A percentile compares a stretch with the other conserved stretches of the same genome.
Evolutionary conservation across 176 grass and related monocot species (phyloP).

Genomic region (Oryza rufipogon): DNA sequence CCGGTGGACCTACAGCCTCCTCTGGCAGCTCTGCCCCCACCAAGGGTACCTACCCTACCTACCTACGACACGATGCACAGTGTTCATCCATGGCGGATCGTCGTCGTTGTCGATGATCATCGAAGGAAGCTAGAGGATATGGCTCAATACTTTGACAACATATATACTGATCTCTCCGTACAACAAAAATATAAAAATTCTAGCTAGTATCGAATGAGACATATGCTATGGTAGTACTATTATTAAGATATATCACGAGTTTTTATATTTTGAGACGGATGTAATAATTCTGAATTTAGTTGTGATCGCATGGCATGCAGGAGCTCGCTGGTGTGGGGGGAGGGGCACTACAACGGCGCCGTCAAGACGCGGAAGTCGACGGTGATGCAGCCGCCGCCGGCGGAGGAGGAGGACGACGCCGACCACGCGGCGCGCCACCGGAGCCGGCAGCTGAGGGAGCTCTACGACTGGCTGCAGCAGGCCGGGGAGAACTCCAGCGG

Average conservation of each 20-base stretch:
- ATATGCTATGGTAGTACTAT: too few species aligned
- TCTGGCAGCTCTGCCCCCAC: constrained; percentile 76
- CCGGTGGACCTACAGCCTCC: constrained; percentile 87
- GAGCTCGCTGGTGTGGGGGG: constrained; percentile 70
- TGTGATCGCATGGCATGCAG: constrained; percentile 16
- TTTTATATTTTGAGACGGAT: too few species aligned
- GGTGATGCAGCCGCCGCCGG: constrained; percentile 46
- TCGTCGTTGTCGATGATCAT: too few species aligned
- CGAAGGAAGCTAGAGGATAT: too few species aligned
- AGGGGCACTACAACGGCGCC: constrained; percentile 85
- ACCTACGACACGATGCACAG: too few species aligned
- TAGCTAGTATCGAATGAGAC: too few species aligned
- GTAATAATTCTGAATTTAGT: too few species aligned
- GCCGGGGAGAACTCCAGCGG: constrained; percentile 38
- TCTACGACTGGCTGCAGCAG: constrained; percentile 67
- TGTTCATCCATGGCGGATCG: too few species aligned
- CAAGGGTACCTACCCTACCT: constrained; percentile 44
- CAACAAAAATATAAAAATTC: too few species aligned
- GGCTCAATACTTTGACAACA: too few species aligned
- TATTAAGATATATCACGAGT: too few species aligned
- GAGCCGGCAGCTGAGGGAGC: constrained; percentile 77
- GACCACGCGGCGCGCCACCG: constrained; percentile 55
- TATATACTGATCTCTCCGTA: too few species aligned
- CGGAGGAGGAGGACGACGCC: constrained; percentile 58
- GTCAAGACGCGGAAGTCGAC: constrained; percentile 87